Percentiles rank a stretch among this genome's conserved stretches.
Conservation (phyloP, 805 yeast species). For the Torulaspora microellipsoides region DNA sequence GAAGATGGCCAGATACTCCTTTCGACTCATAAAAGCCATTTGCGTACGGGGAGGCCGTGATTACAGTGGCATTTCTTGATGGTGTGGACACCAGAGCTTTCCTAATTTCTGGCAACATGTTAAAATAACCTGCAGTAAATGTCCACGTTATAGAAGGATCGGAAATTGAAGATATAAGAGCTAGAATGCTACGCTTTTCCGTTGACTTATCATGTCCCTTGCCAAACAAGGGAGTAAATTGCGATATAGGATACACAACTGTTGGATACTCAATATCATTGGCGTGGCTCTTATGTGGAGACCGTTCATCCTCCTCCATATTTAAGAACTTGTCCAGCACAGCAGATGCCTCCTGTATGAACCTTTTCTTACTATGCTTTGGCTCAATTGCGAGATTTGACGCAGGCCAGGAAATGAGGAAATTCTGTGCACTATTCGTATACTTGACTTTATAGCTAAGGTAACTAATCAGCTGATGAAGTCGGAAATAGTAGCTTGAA, state of each 20-base stretch:
- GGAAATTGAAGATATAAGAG: slow-evolving; percentile 51
- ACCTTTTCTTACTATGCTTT: slow-evolving; percentile 45
- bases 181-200: slow-evolving; percentile 66
- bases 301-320: background rate
- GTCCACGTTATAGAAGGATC: slow-evolving; percentile 65
- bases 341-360: slow-evolving; percentile 51
- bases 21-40: slow-evolving; percentile 85
- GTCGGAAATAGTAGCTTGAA: slow-evolving; percentile 66
- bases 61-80: slow-evolving; percentile 47
- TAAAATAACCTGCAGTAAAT: slow-evolving; percentile 95
- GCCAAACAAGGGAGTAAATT: slow-evolving; percentile 74
- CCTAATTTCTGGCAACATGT: slow-evolving; percentile 74
- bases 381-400: slow-evolving; percentile 68
- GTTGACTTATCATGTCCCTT: slow-evolving; percentile 59
- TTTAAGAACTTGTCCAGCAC: slow-evolving; percentile 56
- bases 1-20: slow-evolving; percentile 77
- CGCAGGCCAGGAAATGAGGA: slow-evolving; percentile 68
- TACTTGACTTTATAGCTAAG: slow-evolving; percentile 64
- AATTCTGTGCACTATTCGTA: slow-evolving; percentile 43
- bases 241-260: slow-evolving; percentile 83
- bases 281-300: background rate
- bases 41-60: slow-evolving; percentile 91
- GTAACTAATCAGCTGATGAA: slow-evolving; percentile 63
- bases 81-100: slow-evolving; percentile 50
- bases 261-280: slow-evolving; percentile 42